A percentile compares a stretch with the other conserved stretches of the same genome.
phyloP scores from a whole-genome alignment of 352 stramenopile species.

The Aphanomyces invadans region DNA sequence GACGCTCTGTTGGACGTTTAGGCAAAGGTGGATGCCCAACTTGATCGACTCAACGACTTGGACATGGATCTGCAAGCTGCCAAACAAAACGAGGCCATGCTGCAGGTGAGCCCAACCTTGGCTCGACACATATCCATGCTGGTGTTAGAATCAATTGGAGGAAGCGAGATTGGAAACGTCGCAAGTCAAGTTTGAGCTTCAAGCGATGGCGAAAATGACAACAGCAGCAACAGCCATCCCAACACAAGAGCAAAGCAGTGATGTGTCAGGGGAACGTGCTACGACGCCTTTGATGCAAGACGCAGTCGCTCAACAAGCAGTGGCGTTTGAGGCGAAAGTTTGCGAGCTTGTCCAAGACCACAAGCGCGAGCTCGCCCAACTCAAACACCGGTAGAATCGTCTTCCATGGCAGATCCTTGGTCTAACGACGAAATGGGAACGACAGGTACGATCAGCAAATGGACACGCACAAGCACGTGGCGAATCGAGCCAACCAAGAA shows the following conservation, averaged over 20 bases:
- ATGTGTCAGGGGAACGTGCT: not conserved
- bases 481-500: conserved; percentile 49
- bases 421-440: too few relatives aligned
- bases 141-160: conserved; percentile 14
- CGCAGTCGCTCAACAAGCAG: not conserved
- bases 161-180: conserved; percentile 10
- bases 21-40: conserved; percentile 19
- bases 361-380: not conserved
- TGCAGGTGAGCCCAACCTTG: not conserved
- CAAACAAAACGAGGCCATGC: not conserved
- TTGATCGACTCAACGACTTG: conserved; percentile 11
- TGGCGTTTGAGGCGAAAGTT: not conserved
- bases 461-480: conserved; percentile 52
- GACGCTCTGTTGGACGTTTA: not conserved
- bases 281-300: not conserved
- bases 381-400: too few relatives aligned
- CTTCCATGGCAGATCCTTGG: too few relatives aligned
- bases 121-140: not conserved
- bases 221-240: not conserved
- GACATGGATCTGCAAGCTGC: conserved; percentile 19
- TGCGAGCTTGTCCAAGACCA: not conserved
- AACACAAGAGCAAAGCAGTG: not conserved
- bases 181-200: conserved; percentile 13
- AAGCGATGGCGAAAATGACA: conserved; percentile 9
- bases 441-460: conserved; percentile 51